Evolutionary conservation across 75 land plant species (phyloP).

Genomic region (Picea glauca): DNA sequence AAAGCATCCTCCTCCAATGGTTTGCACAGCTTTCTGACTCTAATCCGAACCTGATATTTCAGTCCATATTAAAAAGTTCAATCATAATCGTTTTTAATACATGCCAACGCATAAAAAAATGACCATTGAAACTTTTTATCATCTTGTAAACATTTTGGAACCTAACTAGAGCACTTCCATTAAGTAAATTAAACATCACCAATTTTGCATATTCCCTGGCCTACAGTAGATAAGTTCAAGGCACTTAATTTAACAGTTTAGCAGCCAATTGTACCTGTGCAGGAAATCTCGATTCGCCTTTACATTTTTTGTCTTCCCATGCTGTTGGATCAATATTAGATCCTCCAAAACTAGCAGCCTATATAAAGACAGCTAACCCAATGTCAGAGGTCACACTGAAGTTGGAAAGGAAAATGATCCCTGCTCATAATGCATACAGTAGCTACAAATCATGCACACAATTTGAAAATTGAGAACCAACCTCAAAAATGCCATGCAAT

Average conservation of each 20-base stretch:
- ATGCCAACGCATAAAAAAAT: neutral
- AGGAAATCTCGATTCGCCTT: constrained; percentile 87
- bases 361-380: neutral
- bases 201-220: neutral
- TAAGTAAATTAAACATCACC: neutral
- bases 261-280: constrained; percentile 54
- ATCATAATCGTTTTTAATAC: neutral
- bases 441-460: neutral
- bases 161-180: neutral
- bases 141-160: neutral
- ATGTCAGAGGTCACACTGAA: neutral
- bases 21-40: constrained; percentile 74
- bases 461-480: constrained; percentile 16
- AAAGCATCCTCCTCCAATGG: constrained; percentile 88
- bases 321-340: constrained; percentile 91
- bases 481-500: constrained; percentile 98
- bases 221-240: neutral
- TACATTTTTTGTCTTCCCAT: constrained; percentile 89
- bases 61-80: neutral
- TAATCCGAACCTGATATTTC: constrained; percentile 70
- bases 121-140: neutral
- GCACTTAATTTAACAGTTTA: neutral
- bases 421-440: neutral
- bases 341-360: constrained; percentile 89
- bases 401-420: neutral